Evolutionary conservation across 208 protist genomes (phyloP).

Genomic region (Spironucleus salmonicida): DNA sequence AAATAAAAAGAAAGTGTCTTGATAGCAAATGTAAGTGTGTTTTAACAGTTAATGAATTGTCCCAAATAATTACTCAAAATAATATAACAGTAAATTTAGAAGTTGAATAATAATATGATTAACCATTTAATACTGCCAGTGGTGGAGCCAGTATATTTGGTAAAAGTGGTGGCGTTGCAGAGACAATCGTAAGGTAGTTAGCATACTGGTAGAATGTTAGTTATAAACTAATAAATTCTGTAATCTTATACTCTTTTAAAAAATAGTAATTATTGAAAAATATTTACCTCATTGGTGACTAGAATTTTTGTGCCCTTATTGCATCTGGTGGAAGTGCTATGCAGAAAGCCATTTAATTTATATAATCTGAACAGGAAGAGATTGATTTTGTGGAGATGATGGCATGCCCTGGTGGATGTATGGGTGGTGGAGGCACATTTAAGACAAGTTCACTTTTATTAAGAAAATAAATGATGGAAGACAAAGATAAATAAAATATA

Average conservation of each 20-base stretch:
- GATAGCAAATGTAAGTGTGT: background rate
- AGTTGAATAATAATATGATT: background rate
- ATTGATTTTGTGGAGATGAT: conserved; percentile 48
- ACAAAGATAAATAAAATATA: too few relatives aligned
- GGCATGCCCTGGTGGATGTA: conserved; percentile 48
- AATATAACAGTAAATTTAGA: conserved; percentile 3
- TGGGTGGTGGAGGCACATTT: conserved; percentile 46
- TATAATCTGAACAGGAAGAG: background rate
- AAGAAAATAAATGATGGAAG: too few relatives aligned
- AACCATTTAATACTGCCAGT: conserved; percentile 29
- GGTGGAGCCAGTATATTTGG: conserved; percentile 40
- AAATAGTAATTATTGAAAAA: too few relatives aligned
- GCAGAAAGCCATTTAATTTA: background rate
- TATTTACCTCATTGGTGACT: background rate
- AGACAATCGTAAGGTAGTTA: conserved; percentile 34
- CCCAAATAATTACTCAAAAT: background rate
- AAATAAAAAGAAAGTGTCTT: background rate
- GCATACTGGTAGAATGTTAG: background rate
- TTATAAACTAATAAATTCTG: too few relatives aligned
- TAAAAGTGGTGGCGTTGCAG: conserved; percentile 38
- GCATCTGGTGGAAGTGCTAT: conserved; percentile 2
- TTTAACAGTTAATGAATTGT: conserved; percentile 30
- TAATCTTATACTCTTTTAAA: too few relatives aligned
- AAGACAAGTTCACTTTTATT: too few relatives aligned
- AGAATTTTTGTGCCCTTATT: background rate